These are phyloP conservation scores for Cucumis cinereus DNA, from an alignment of 306 rosid genomes.

Conservation along the genomic window DNA sequence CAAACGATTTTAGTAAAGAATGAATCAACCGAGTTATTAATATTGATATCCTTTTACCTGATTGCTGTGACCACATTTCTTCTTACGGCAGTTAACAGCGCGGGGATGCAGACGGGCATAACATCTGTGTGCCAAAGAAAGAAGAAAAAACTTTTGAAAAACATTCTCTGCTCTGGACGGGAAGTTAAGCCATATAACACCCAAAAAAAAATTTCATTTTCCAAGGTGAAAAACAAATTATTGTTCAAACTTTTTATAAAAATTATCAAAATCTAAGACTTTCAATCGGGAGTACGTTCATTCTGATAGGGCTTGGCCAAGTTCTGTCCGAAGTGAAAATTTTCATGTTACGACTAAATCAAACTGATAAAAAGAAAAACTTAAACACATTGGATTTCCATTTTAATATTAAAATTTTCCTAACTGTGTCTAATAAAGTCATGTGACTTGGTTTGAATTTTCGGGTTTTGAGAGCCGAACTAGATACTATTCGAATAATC, in stretches of 20 bases:
- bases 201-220: not conserved
- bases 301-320: not conserved
- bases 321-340: not conserved
- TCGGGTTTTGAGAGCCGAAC: not conserved
- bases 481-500: not conserved
- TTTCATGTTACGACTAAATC: not conserved
- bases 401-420: not conserved
- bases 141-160: not conserved
- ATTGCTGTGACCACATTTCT: slow-evolving; percentile 99
- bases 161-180: not conserved
- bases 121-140: slow-evolving; percentile 32
- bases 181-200: not conserved
- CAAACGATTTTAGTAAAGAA: not conserved
- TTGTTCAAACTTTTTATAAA: not conserved
- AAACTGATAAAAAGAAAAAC: not conserved
- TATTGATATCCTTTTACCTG: slow-evolving; percentile 32
- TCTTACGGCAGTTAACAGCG: slow-evolving; percentile 97
- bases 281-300: not conserved
- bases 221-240: not conserved
- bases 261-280: not conserved
- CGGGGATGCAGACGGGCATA: slow-evolving; percentile 95
- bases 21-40: not conserved
- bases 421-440: not conserved
- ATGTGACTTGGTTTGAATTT: not conserved
- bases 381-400: not conserved